Percentiles rank a stretch among this genome's conserved stretches.
Conservation (phyloP, 441 rosid species). For the Manihot esculenta region DNA sequence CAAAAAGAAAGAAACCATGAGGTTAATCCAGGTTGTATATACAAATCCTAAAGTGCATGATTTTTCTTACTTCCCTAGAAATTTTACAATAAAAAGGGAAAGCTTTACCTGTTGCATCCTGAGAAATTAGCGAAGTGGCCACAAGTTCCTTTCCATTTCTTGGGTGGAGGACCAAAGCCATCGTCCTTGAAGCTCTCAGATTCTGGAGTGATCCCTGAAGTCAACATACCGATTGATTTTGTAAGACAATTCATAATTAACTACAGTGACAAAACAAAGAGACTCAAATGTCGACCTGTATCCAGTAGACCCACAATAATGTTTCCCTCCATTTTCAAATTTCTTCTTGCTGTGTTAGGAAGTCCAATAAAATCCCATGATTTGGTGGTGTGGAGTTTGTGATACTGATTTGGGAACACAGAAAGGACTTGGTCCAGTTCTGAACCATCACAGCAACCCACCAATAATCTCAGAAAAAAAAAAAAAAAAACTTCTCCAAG, state of each 20-base stretch:
- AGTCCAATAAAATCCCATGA: slow-evolving; percentile 91
- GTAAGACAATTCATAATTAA: not conserved
- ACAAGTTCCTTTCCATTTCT: slow-evolving; percentile 82
- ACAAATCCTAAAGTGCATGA: no score
- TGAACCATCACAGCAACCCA: slow-evolving; percentile 24
- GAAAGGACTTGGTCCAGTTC: slow-evolving; percentile 53
- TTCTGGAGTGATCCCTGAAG: slow-evolving; percentile 73
- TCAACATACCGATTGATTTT: not conserved
- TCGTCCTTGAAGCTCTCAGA: slow-evolving; percentile 75
- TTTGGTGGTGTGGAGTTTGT: slow-evolving; percentile 74
- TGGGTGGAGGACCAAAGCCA: slow-evolving; percentile 68
- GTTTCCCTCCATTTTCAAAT: slow-evolving; percentile 54
- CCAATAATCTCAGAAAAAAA: not conserved
- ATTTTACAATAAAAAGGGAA: no score
- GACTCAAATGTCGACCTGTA: slow-evolving; percentile 43
- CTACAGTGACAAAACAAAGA: not conserved
- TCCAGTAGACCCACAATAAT: slow-evolving; percentile 74
- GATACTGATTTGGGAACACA: slow-evolving; percentile 58
- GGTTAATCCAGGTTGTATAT: no score
- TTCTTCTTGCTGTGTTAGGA: slow-evolving; percentile 62
- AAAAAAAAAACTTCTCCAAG: no score
- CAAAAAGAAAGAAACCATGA: no score
- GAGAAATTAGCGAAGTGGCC: slow-evolving; percentile 67
- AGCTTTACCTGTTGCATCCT: slow-evolving; percentile 78
- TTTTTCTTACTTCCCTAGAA: no score